Evolutionary conservation across 805 yeast genomes (phyloP), one percentile per base, ranked within the genome.

Genomic region (Kodamaea nitidulidarum): DNA sequence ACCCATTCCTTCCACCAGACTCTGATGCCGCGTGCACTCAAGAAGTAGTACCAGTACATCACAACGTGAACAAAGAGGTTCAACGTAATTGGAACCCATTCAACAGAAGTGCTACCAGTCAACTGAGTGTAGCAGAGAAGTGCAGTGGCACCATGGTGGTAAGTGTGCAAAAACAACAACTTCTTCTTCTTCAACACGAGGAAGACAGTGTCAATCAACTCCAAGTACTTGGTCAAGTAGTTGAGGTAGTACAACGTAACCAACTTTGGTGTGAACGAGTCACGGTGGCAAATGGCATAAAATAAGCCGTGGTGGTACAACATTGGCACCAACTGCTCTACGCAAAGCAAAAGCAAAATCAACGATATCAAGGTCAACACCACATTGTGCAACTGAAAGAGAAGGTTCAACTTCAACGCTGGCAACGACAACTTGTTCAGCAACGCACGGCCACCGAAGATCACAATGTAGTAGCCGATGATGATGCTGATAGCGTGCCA

Each of bases 1-100:
- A 91, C 96, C 96, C 96, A 91, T 71, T 90, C 95, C 71, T 93
- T 91, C 98, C 98, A 91, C 97, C 97, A 90, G 39, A 91, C 96
- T 56, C 87, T 82, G 58, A 90, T 86, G 42, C 96, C 96, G 60
- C 95, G 77, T 15, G 97, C 86, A 38, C 93, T 76, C 54, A 91
- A 73, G 73, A 90, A 88, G 72, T 93, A 91, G 78, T 91, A 91
- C 84, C 88, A 91, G 77, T 91, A 91, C 98, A 91, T 93, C 41
- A 91, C 80, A 36, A 90, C 95, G 59, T 91, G 98, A 36, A 91
- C 98, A 38, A 80, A 84, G 65, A 91, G 75, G 75, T 91, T 91
- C 55, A 91, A 74, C 22, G 83, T 64, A 56, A 91, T 91, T 42
- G 93, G 95, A 25, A 91, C 96, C 97, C 98, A 91, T 46, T 88